Evolutionary conservation across 371 early-diverging fungal species (phyloP), one percentile per base, ranked within the genome.

Genomic region (Saksenaea vasiformis): DNA sequence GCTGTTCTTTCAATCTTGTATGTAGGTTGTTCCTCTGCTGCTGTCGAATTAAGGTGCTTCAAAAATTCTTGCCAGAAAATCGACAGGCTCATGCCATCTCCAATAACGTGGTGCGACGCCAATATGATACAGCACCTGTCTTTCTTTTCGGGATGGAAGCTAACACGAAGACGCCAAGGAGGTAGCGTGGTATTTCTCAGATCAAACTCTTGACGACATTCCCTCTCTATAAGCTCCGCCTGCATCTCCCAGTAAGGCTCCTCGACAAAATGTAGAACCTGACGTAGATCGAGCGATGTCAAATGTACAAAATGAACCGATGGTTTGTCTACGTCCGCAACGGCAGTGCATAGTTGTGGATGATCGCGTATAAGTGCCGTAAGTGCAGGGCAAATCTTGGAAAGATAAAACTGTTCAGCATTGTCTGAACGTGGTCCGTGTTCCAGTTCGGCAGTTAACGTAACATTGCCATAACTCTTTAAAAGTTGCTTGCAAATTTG

Each of bases 61-160:
- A 78, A 53, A 15, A 80, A 47, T 4, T 60, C 69, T 27, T 57
- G 43, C 73, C 71, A 75, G 43, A 81, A 73, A 0, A 65, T 56
- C 0, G 56, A 36, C 14, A 74, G 54, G 58, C 77, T 77, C 58
- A 64, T 70, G 19, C 82, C 82, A 38, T 81, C 78, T 7, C 47
- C 60, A 34, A 77, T 69, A 9, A 67, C 56, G 31, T 81, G 82
- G 9, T 77, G 69, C 4, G 64, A 37, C 3, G 66, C 60, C 10
- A 71, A 66, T 1, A 51, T 59, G 1, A 73, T 53, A 26, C 37
- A 17, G 24, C 68, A 70, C 39, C 56, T 58, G 2, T 64, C 56
- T 5, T 38, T 34, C 14, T 65, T 34, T 10, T 57, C 54, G 11
- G 56, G 47, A 54, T 61, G 58, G 39, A 57, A 17, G 60, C 56